Conservation (phyloP, 768 basidiomycete species). For the Fomitopsis serialis region DNA sequence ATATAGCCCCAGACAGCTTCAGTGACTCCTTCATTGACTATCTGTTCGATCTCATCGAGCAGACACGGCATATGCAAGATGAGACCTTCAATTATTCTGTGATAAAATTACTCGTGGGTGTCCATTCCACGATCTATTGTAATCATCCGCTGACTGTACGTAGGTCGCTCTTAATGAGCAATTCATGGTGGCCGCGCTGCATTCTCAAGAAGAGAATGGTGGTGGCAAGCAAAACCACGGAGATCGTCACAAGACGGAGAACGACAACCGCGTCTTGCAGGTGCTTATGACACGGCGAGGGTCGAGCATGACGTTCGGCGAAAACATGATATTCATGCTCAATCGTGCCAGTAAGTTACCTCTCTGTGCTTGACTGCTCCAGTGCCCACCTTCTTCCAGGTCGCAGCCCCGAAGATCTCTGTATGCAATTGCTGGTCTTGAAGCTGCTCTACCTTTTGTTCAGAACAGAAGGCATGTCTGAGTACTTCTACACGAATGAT, state of each 20-base stretch:
- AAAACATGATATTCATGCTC: constrained; percentile 98
- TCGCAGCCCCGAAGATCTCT: constrained; percentile 83
- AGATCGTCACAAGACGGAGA: constrained; percentile 27
- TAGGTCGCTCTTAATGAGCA: constrained; percentile 95
- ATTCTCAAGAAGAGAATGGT: constrained; percentile 14
- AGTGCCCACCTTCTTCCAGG: constrained; percentile 36
- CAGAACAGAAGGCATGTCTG: constrained; percentile 86
- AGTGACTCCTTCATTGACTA: constrained; percentile 81
- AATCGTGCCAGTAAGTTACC: constrained; percentile 79
- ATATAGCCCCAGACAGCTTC: constrained; percentile 56
- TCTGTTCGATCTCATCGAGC: constrained; percentile 90
- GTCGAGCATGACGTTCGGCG: constrained; percentile 92
- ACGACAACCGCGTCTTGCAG: constrained; percentile 73
- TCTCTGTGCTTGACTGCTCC: background rate
- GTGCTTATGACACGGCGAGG: constrained; percentile 82
- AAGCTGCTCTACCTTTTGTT: constrained; percentile 95
- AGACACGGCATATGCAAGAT: constrained; percentile 81
- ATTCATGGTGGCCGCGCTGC: constrained; percentile 89
- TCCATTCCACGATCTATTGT: background rate
- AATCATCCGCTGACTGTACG: background rate
- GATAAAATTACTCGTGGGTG: constrained; percentile 84
- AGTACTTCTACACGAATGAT: constrained; percentile 99
- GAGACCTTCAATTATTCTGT: constrained; percentile 94
- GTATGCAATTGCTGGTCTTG: constrained; percentile 90
- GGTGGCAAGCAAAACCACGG: constrained; percentile 9